Percentiles rank a stretch among this genome's conserved stretches.
phyloP scores from a whole-genome alignment of 2,329 filamentous ascomycete species.

The Cercospora sp. region DNA sequence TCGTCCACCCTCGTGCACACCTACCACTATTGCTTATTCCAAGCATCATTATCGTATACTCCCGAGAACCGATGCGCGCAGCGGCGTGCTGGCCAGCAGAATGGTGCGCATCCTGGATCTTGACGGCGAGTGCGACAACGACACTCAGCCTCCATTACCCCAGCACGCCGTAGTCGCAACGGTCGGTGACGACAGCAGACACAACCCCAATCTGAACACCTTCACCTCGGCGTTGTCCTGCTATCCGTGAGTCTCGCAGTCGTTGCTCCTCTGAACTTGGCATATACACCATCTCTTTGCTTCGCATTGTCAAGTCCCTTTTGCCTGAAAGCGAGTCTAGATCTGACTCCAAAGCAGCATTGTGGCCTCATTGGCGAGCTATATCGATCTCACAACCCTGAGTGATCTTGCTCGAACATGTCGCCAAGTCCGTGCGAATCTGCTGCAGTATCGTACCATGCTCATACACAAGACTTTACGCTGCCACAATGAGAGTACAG shows the following conservation, averaged over 20 bases:
- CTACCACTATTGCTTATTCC: constrained; percentile 1
- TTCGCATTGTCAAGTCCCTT: constrained; percentile 21
- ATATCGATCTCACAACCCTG: constrained; percentile 83
- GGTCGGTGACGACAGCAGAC: constrained; percentile 37
- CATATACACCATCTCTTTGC: neutral
- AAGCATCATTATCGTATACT: neutral
- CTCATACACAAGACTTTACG: constrained; percentile 75
- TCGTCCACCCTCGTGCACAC: neutral
- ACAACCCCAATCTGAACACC: constrained; percentile 58
- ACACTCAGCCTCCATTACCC: constrained; percentile 30
- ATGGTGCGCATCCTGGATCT: constrained; percentile 51
- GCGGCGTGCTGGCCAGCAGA: constrained; percentile 18
- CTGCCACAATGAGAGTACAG: constrained; percentile 68
- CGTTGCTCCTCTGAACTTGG: neutral
- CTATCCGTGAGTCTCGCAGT: constrained; percentile 61
- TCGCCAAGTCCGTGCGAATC: constrained; percentile 72
- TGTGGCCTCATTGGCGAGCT: constrained; percentile 70
- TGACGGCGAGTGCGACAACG: constrained; percentile 41
- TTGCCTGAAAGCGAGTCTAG: neutral
- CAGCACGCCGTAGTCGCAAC: constrained; percentile 26
- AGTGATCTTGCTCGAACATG: constrained; percentile 81
- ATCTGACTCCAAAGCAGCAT: constrained; percentile 58
- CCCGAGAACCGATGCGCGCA: constrained; percentile 17
- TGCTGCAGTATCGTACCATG: constrained; percentile 75
- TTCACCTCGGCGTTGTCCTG: constrained; percentile 65